Evolutionary conservation across 2,329 filamentous ascomycete species (phyloP), one percentile per base, ranked within the genome.

Genomic region (Trichophyton simii): DNA sequence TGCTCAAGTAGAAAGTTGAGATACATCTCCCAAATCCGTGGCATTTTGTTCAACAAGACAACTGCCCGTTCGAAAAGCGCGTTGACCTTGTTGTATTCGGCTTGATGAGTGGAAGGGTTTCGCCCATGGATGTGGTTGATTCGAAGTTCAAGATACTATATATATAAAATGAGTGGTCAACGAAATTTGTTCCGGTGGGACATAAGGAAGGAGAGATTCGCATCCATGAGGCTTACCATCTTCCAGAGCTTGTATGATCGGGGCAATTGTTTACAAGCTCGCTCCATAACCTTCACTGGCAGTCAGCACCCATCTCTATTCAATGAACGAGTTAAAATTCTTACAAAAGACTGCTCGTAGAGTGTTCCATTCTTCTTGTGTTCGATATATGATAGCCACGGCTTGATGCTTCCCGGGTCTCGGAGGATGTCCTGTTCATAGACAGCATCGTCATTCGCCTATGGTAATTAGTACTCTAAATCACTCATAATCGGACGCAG

Each of bases 211-310:
- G 13, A 55, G 7, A 28, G 38, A 34, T 36, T 28, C 28, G n/a
- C 28, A 28, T 52, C 18, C 22, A 54, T 31, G 28, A 18, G 11
- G 22, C 76, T 63, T 76, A 89, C 87, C 84, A 95, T 85, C 77
- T 96, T 97, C 94, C 94, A 99, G 57, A 99, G 80, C 78, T 99
- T 99, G 79, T 96, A 99, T 31, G 92, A 97, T 67, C 94, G 84
- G 58, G 94, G 94, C 54, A 99, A 82, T 69, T 95, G 88, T 65
- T 83, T 80, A 74, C 92, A 96, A 62, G 94, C 92, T 70, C 94
- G 85, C 76, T 97, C 94, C 78, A 97, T 87, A 42, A 91, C 82
- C 77, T 78, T 60, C 41, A 63, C 15, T 42, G 22, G 36, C 18
- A 28, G 34, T 58, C 7, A 44, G 31, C 18, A 63, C 13, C 25